Conservation (phyloP, 805 yeast species). For the Metschnikowia koreensis region DNA sequence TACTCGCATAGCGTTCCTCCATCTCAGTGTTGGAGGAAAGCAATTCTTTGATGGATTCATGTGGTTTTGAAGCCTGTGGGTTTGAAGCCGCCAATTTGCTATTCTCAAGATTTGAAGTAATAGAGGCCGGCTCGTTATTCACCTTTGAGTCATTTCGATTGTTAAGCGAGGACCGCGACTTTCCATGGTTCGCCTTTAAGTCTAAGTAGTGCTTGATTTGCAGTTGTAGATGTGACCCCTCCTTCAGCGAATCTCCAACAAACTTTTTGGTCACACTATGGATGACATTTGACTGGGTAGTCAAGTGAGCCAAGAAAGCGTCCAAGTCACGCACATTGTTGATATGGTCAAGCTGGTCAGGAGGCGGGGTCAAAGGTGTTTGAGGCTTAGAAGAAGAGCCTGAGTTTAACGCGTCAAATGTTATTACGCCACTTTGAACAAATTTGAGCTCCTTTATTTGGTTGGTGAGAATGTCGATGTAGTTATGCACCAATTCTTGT, state of each 20-base stretch:
- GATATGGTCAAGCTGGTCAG: slow-evolving; percentile 39
- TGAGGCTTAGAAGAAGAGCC: slow-evolving; percentile 7
- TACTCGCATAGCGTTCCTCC: not conserved
- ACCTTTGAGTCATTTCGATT: not conserved
- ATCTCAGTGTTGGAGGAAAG: not conserved
- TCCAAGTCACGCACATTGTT: slow-evolving; percentile 41
- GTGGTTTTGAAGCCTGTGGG: not conserved
- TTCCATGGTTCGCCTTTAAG: slow-evolving; percentile 16
- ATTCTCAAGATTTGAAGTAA: not conserved
- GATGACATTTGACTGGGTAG: slow-evolving; percentile 37
- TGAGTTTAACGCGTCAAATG: slow-evolving; percentile 38
- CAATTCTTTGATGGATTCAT: not conserved
- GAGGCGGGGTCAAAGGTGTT: slow-evolving; percentile 12
- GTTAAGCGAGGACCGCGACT: not conserved
- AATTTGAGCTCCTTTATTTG: slow-evolving; percentile 44
- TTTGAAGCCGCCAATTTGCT: not conserved
- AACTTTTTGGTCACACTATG: slow-evolving; percentile 38
- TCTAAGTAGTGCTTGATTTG: slow-evolving; percentile 24
- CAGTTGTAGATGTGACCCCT: slow-evolving; percentile 15
- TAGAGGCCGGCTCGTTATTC: not conserved
- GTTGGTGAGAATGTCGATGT: slow-evolving; percentile 40
- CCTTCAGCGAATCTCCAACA: slow-evolving; percentile 12
- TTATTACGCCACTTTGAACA: slow-evolving; percentile 44
- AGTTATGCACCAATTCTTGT: slow-evolving; percentile 41
- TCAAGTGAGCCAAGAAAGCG: slow-evolving; percentile 36